phyloP scores from a whole-genome alignment of 176 grass and related monocot genomes.

The Avena eriantha region DNA sequence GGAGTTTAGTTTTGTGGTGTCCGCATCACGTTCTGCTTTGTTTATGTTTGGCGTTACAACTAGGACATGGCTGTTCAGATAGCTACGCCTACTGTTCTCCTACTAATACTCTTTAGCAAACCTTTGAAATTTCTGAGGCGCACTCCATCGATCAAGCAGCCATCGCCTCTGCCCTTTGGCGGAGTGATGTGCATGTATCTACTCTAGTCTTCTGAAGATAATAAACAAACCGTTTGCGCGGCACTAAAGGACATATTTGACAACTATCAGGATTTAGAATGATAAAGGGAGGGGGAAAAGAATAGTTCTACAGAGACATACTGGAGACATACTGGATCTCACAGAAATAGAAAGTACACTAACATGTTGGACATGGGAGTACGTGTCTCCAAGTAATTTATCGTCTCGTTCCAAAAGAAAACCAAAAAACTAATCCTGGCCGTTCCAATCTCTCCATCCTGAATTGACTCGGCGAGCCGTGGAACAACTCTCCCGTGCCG shows the following conservation, averaged over 20 bases:
- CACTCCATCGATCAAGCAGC: background rate
- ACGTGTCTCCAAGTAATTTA: background rate
- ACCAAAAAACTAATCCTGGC: background rate
- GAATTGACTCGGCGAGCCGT: background rate
- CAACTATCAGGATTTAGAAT: background rate
- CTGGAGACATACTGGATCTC: too few relatives aligned
- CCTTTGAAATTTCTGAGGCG: background rate
- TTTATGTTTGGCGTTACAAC: constrained; percentile 2
- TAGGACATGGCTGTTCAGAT: background rate
- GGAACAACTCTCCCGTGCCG: background rate
- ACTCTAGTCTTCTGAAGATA: background rate
- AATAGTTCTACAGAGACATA: too few relatives aligned
- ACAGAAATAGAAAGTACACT: too few relatives aligned
- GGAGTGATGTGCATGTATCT: constrained; percentile 9
- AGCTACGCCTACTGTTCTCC: background rate
- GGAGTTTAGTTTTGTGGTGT: background rate
- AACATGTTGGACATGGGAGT: too few relatives aligned
- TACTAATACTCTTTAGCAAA: background rate
- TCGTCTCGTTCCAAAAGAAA: too few relatives aligned
- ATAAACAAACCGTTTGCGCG: background rate
- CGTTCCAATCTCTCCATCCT: background rate
- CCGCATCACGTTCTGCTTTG: background rate
- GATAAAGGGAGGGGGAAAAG: too few relatives aligned
- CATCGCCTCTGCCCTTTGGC: background rate
- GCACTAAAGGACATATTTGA: background rate